Evolutionary conservation across 2,329 filamentous ascomycete species (phyloP), one percentile per base, ranked within the genome.

Genomic region (Paramyrothecium sp.): DNA sequence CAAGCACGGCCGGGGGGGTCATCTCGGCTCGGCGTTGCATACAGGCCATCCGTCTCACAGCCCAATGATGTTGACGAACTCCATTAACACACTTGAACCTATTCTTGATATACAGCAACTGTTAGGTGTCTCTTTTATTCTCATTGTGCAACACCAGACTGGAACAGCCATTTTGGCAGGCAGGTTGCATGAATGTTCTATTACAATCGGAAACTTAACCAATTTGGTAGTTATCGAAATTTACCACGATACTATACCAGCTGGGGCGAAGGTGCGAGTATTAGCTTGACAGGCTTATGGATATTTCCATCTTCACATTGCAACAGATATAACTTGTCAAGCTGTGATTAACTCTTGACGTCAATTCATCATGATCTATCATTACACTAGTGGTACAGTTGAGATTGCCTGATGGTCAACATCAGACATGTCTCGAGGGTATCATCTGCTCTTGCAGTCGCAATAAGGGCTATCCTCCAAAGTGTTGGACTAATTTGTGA

Each of bases 41-140:
- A 64, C 54, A 68, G 65, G 11, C 70, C 69, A 13, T 20, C 51
- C n/a, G 60, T 62, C 1, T 47, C 61, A 17, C 58, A 58, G 13
- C 61, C 65, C 7, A 61, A 69, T 58, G 71, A 73, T 19, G 56
- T 66, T 20, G 73, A 76, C 46, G 74, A 76, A 60, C 59, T 76
- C 48, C 70, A 71, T 56, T 73, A 44, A 12, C 38, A 19, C 38
- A 12, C 7, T 12, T 7, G n/a, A 44, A 7, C 38, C 13, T 44
- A 16, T 12, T 12, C 10, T 30, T 10, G 10, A 10, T 10, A 30
- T 30, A 10, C 26, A 30, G 26, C 26, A 30, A 30, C 10, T 30
- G 4, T 10, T 30, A 30, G 26, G 10, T 30, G 10, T 30, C 10
- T 30, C 10, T 10, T 10, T 30, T 30, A 30, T 30, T 30, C 26